Evolutionary conservation across 176 grass and related monocot species (phyloP).

Genomic region (Ampelocalamus luodianensis): DNA sequence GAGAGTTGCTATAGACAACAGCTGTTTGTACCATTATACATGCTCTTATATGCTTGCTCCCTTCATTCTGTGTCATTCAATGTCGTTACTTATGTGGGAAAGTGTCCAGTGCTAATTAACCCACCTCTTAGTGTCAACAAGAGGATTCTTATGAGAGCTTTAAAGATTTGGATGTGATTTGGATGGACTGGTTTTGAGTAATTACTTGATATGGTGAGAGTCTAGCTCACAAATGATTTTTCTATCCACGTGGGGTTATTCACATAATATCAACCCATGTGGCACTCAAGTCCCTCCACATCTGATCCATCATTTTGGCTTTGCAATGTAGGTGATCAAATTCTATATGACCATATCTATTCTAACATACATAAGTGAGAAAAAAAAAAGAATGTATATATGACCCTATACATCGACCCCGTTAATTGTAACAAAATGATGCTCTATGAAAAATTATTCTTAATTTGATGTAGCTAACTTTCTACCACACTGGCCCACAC

Average conservation of each 20-base stretch:
- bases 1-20: no score
- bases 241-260: background rate
- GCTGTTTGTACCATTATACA: no score
- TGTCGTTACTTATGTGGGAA: background rate
- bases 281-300: background rate
- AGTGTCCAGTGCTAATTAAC: background rate
- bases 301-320: background rate
- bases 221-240: background rate
- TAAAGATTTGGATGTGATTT: no score
- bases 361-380: no score
- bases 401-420: no score
- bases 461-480: slow-evolving; percentile 14
- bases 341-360: background rate
- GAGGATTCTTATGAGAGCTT: background rate
- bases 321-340: background rate
- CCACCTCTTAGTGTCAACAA: background rate
- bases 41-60: background rate
- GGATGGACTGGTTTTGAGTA: no score
- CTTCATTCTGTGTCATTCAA: background rate
- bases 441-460: background rate
- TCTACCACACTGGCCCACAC: background rate
- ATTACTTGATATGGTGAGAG: background rate
- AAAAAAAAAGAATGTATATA: no score
- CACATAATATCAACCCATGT: background rate
- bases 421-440: no score